Percentiles rank a stretch among this genome's conserved stretches.
Evolutionary conservation across 495 filamentous ascomycete species (phyloP).

Genomic region (Tuber melanosporum): DNA sequence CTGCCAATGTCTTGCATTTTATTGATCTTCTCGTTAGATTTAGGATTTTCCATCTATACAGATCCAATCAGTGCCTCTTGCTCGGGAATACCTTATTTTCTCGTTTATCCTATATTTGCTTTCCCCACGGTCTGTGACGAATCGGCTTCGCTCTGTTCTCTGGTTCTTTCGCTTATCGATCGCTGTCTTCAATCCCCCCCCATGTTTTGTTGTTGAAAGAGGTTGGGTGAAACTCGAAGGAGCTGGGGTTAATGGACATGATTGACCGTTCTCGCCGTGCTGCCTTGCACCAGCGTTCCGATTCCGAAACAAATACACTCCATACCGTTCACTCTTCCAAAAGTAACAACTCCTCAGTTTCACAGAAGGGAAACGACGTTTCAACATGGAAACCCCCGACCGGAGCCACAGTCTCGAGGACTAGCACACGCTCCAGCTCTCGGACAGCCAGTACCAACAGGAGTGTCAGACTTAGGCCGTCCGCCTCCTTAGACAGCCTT

Average conservation of each 20-base stretch:
- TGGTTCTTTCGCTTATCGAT: neutral
- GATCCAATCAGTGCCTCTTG: neutral
- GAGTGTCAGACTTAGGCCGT: conserved; percentile 13
- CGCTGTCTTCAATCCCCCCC: neutral
- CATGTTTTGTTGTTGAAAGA: conserved; percentile 26
- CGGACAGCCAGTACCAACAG: conserved; percentile 25
- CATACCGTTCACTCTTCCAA: conserved; percentile 31
- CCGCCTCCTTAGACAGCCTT: conserved; percentile 34
- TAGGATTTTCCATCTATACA: neutral
- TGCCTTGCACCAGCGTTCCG: conserved; percentile 39
- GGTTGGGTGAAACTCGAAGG: conserved; percentile 18
- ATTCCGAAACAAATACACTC: conserved; percentile 39
- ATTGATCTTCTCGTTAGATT: neutral
- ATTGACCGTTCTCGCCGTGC: conserved; percentile 28
- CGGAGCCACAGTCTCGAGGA: conserved; percentile 28
- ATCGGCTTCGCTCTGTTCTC: neutral
- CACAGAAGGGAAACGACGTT: conserved; percentile 33
- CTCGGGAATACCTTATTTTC: neutral
- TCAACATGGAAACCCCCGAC: conserved; percentile 30
- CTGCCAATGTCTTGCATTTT: neutral
- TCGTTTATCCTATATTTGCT: conserved; percentile 4
- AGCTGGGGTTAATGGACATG: conserved; percentile 29
- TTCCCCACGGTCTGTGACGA: conserved; percentile 4
- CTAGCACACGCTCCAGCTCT: conserved; percentile 35
- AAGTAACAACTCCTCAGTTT: conserved; percentile 37